These are phyloP conservation scores for Solanum gandarillasii DNA, from an alignment of 257 asterid genomes.

Conservation along the genomic window DNA sequence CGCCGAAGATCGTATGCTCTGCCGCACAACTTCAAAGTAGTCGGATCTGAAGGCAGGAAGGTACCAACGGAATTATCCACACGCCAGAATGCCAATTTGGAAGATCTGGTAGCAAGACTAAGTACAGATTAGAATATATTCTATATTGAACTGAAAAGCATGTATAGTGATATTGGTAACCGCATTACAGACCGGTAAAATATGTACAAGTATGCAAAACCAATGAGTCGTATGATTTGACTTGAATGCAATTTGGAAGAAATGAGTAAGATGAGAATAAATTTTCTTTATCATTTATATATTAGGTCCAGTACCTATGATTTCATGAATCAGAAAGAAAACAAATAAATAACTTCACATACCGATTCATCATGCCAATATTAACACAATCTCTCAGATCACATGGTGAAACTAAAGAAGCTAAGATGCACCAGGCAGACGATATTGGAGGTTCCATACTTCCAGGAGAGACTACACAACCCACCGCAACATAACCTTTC, in stretches of 20 bases:
- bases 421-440: slow-evolving; percentile 70
- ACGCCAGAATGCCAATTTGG: slow-evolving; percentile 85
- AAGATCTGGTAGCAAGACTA: slow-evolving; percentile 29
- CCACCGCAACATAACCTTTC: slow-evolving; percentile 82
- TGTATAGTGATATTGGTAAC: background rate
- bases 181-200: background rate
- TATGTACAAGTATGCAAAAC: background rate
- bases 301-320: background rate
- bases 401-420: slow-evolving; percentile 80
- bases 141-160: background rate
- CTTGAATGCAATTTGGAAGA: background rate
- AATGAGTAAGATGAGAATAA: background rate
- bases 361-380: slow-evolving; percentile 41
- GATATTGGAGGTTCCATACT: slow-evolving; percentile 59
- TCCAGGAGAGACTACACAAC: slow-evolving; percentile 88
- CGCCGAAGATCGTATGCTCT: slow-evolving; percentile 77
- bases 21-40: slow-evolving; percentile 33
- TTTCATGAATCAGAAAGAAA: background rate
- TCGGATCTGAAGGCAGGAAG: slow-evolving; percentile 75
- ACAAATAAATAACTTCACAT: slow-evolving; percentile 16
- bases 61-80: slow-evolving; percentile 85
- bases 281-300: background rate
- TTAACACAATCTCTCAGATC: slow-evolving; percentile 78
- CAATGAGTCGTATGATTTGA: background rate
- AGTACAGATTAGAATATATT: background rate